Conservation (phyloP, 352 stramenopile species). For the Phytophthora sansomeana region DNA sequence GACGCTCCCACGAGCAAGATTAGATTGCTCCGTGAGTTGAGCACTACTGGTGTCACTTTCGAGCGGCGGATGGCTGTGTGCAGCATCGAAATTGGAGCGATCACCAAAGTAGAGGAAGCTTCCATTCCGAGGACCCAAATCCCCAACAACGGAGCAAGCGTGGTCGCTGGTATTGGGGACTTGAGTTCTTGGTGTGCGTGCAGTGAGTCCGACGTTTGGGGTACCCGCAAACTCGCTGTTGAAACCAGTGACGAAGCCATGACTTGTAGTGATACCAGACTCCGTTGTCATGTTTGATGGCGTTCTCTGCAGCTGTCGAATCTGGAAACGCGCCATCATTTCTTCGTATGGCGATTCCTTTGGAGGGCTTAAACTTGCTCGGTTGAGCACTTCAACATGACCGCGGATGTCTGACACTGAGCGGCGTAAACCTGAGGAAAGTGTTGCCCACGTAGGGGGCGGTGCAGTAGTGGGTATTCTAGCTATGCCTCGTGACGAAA, state of each 20-base stretch:
- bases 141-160: not conserved
- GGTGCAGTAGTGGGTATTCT: constrained; percentile 1
- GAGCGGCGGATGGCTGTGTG: constrained; percentile 5
- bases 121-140: constrained; percentile 1
- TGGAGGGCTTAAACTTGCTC: not conserved
- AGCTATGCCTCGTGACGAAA: constrained; percentile 22
- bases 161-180: constrained; percentile 26
- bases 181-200: constrained; percentile 16
- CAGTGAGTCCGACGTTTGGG: constrained; percentile 1
- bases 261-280: not conserved
- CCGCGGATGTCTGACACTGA: constrained; percentile 29
- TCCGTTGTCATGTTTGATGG: constrained; percentile 28
- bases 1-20: constrained; percentile 9
- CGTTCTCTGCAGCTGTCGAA: constrained; percentile 40
- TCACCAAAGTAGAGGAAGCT: constrained; percentile 24
- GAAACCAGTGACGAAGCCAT: not conserved
- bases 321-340: constrained; percentile 65
- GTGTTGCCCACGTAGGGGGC: constrained; percentile 4
- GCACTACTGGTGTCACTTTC: constrained; percentile 18
- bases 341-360: constrained; percentile 46
- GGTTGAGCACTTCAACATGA: not conserved
- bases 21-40: constrained; percentile 17
- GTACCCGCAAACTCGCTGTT: not conserved
- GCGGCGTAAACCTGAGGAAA: constrained; percentile 17
- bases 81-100: constrained; percentile 1